Evolutionary conservation across 2,329 filamentous ascomycete genomes (phyloP), one percentile per base, ranked within the genome.

Genomic region (Aspergillus ibericus): DNA sequence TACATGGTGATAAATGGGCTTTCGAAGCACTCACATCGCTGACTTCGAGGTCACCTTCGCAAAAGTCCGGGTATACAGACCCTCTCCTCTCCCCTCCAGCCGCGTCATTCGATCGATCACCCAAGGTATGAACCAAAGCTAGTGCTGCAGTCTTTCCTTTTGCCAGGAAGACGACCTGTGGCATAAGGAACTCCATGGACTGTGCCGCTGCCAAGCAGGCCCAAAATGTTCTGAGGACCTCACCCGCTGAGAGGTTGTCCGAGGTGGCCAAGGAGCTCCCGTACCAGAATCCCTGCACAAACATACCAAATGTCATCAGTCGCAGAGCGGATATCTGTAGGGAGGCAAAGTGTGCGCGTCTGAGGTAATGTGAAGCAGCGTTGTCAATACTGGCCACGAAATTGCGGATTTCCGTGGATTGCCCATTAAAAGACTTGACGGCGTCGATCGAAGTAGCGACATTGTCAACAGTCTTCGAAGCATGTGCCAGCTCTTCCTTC

Each of bases 271-370:
- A 81, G 1, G 84, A 78, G 27, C 88, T 84, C 0, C 92, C 93
- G 66, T 93, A 96, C 85, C 91, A 96, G 69, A 98, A 97, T 0
- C 92, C 93, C 58, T 92, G 84, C 0, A 96, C 88, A 64, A 98
- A 97, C 71, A 97, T 87, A 1, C 81, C 82, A 3, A 92, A 83
- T 29, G 89, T 87, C 78, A 92, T 87, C 64, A 96, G 85, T 48
- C 88, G 87, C 53, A 91, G 82, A 49, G 89, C 84, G 0, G 87
- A 88, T 68, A 90, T 86, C 68, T 96, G 92, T 3, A 87, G 71
- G 0, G 90, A 86, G 63, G 87, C 90, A 15, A 85, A 82, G 47
- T 84, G 81, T 0, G 89, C 89, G 69, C 93, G 90, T 15, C 83
- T 77, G 10, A 86, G 76, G 64, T 92, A 96, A 53, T 84, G 82